Percentiles rank a stretch among this genome's conserved stretches.
Conservation (phyloP, 1,284 basidiomycete genomes). For the Crocinoboletus sp. region DNA sequence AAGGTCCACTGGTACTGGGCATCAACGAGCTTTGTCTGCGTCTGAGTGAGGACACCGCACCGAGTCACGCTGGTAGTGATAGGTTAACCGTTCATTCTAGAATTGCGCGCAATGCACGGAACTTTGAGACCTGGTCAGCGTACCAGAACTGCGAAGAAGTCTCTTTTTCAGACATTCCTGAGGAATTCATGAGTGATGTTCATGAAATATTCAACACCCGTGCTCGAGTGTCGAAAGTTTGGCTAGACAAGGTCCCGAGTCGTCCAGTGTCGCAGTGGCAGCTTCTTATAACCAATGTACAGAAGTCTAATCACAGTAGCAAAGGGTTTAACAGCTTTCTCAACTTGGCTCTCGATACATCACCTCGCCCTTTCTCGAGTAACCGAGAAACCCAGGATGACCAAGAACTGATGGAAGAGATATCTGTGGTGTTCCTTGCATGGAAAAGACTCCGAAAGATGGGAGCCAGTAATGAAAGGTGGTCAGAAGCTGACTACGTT, state of each 20-base stretch:
- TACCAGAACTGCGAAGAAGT: slow-evolving; percentile 39
- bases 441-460: slow-evolving; percentile 43
- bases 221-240: slow-evolving; percentile 30
- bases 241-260: slow-evolving; percentile 32
- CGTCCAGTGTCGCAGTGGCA: neutral
- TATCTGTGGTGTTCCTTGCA: slow-evolving; percentile 40
- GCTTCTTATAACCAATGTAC: slow-evolving; percentile 3
- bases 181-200: slow-evolving; percentile 31
- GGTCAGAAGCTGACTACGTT: slow-evolving; percentile 54
- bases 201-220: slow-evolving; percentile 31
- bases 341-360: slow-evolving; percentile 31
- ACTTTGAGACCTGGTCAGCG: slow-evolving; percentile 41
- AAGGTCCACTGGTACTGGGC: slow-evolving; percentile 12
- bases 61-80: neutral
- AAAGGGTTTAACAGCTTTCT: slow-evolving; percentile 40
- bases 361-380: slow-evolving; percentile 41
- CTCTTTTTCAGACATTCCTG: slow-evolving; percentile 35
- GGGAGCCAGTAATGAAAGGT: slow-evolving; percentile 41
- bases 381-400: slow-evolving; percentile 18
- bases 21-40: slow-evolving; percentile 31
- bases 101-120: slow-evolving; percentile 38
- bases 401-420: slow-evolving; percentile 37
- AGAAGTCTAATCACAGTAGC: slow-evolving; percentile 20
- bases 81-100: slow-evolving; percentile 19
- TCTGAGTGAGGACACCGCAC: slow-evolving; percentile 23